Conservation (phyloP, 169 alveolate genomes). For the Theileria parva region DNA sequence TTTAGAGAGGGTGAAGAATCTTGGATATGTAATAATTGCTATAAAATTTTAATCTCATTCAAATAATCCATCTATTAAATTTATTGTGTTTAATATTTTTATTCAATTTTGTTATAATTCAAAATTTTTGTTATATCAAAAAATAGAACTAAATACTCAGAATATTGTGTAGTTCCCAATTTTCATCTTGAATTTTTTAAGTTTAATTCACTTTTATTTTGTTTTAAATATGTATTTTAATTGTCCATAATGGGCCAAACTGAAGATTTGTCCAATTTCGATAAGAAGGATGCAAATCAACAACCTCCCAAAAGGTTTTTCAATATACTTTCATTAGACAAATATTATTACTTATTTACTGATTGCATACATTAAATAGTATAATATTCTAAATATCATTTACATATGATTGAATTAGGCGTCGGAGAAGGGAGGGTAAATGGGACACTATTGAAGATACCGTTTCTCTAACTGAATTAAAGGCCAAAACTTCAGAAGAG, state of each 20-base stretch:
- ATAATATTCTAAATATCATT: background rate
- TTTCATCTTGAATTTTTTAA: background rate
- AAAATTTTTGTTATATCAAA: background rate
- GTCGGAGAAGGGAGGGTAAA: constrained; percentile 61
- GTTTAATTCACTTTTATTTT: background rate
- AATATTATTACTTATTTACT: background rate
- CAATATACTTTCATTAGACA: background rate
- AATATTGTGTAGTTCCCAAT: constrained; percentile 1
- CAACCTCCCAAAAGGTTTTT: constrained; percentile 17
- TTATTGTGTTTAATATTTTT: background rate
- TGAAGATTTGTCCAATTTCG: constrained; percentile 2
- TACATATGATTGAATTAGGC: background rate
- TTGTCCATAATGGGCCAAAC: constrained; percentile 18
- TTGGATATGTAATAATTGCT: constrained; percentile 31
- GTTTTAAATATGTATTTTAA: background rate
- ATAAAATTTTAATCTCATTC: background rate
- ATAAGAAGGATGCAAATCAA: background rate
- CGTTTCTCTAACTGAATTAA: constrained; percentile 27
- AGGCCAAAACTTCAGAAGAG: constrained; percentile 58
- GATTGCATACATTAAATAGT: background rate
- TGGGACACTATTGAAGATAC: constrained; percentile 59
- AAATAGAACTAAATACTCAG: background rate
- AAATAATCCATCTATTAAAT: no score
- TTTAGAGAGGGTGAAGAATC: background rate
- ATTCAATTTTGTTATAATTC: no score